These are phyloP conservation scores for Talaromyces pinophilus DNA, from an alignment of 2,329 filamentous ascomycete genomes.

Conservation along the genomic window DNA sequence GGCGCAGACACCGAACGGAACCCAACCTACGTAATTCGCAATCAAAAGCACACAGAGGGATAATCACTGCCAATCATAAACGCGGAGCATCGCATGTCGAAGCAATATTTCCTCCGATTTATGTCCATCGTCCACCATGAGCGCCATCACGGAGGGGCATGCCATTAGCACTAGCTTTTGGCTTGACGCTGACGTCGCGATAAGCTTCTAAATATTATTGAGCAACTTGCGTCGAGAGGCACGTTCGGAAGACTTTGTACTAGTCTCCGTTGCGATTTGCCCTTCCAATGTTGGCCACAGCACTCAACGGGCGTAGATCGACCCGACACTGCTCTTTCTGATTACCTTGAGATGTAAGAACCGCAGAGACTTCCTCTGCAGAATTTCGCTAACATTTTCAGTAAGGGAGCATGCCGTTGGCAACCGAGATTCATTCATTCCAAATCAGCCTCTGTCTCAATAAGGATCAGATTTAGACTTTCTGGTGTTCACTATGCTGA, in stretches of 20 bases:
- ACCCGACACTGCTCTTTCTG: background rate
- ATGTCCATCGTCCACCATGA: background rate
- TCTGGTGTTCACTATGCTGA: background rate
- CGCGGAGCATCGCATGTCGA: background rate
- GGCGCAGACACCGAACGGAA: background rate
- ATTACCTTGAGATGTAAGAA: background rate
- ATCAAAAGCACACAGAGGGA: background rate
- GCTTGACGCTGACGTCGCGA: background rate
- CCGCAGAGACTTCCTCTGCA: background rate
- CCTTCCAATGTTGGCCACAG: background rate
- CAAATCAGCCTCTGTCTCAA: background rate
- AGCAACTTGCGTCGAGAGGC: background rate
- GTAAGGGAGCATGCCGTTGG: background rate
- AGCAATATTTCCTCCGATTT: background rate
- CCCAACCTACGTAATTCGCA: background rate
- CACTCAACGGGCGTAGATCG: background rate
- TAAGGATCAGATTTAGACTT: background rate
- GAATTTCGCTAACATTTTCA: background rate
- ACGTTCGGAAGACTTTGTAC: background rate
- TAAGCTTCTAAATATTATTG: background rate
- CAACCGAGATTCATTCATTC: background rate
- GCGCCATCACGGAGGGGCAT: background rate
- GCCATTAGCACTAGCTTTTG: background rate
- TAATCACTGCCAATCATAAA: conserved; percentile 3
- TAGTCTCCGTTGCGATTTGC: background rate